Base-by-base conservation (phyloP, 2,329 filamentous ascomycete species). In the Calonectria pseudoreteaudii region DNA sequence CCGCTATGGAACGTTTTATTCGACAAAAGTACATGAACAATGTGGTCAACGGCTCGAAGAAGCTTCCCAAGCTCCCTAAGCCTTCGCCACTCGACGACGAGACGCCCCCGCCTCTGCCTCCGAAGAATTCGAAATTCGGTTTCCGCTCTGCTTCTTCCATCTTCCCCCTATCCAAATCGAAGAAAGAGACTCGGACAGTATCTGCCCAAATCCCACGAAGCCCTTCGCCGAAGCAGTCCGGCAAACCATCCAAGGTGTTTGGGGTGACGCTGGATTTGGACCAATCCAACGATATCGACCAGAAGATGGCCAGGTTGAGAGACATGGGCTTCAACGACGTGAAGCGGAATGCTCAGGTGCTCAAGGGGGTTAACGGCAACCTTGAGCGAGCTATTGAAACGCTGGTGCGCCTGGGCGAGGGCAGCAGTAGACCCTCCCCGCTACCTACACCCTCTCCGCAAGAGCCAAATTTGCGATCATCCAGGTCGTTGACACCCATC, bases 1-100 rank as follows among this genome's bases (percentile, higher is more conserved):
- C 94, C 14, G 95, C 94, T 34, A 97, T 99, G 94, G 97, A 99
- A 85, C 91, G 95, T 74, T 98, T 96, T 84, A 98, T 99, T 78
- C 90, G 96, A 74, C 93, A 96, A 81, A 99, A 99, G 85, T 99
- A 99, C 85, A 92, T 96, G 82, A 92, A 93, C 79, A 86, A 86
- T 73, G 80, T 84, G 62, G 75, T 82, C 80, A 76, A 84, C 79
- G 76, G 83, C 77, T 49, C 82, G 76, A 73, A 84, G 78, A 86
- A 86, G 77, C 56, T 62, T 26, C 86, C 85, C 9, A 79, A 67
- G 52, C 74, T 72, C 26, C 75, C 79, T 6, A 76, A 72, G n/a
- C n/a, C 44, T 47, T 47, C 44, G 5, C 44, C 20, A 30, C 89
- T 89, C 16, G 90, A 92, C 76, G 91, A 93, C 77, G 88, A 86